Conservation (phyloP, 768 basidiomycete genomes). For the Crassisporium funariophilum region DNA sequence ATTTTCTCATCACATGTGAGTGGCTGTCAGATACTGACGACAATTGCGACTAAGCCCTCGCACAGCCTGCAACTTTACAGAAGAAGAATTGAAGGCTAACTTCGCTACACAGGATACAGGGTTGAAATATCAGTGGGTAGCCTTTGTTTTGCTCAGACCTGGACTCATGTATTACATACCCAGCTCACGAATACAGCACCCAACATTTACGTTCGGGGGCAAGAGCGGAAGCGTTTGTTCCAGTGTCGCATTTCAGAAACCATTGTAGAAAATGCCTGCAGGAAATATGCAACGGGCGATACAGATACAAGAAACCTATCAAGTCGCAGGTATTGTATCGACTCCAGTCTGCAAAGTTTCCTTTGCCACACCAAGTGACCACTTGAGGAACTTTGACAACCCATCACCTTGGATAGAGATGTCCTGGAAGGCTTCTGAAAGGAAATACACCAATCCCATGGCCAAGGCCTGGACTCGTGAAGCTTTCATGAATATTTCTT, state of each 20-base stretch:
- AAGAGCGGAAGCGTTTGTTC: slow-evolving; percentile 68
- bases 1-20: slow-evolving; percentile 82
- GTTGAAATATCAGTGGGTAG: slow-evolving; percentile 69
- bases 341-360: slow-evolving; percentile 70
- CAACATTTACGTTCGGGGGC: slow-evolving; percentile 79
- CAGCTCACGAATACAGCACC: slow-evolving; percentile 75
- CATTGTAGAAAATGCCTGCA: background rate
- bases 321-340: slow-evolving; percentile 44
- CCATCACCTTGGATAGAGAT: slow-evolving; percentile 33
- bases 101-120: slow-evolving; percentile 52
- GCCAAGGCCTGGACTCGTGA: slow-evolving; percentile 65
- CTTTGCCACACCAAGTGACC: slow-evolving; percentile 68
- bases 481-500: slow-evolving; percentile 80
- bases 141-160: background rate
- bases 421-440: slow-evolving; percentile 45
- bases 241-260: slow-evolving; percentile 71
- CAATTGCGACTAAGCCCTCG: background rate
- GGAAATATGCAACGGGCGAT: too few species aligned
- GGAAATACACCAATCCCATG: slow-evolving; percentile 76
- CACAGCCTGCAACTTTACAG: slow-evolving; percentile 83
- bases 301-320: slow-evolving; percentile 4
- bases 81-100: slow-evolving; percentile 62
- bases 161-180: background rate
- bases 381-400: slow-evolving; percentile 51
- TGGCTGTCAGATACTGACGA: slow-evolving; percentile 6